phyloP scores from a whole-genome alignment of 345 rosid genomes.

The Hypericum perforatum region DNA sequence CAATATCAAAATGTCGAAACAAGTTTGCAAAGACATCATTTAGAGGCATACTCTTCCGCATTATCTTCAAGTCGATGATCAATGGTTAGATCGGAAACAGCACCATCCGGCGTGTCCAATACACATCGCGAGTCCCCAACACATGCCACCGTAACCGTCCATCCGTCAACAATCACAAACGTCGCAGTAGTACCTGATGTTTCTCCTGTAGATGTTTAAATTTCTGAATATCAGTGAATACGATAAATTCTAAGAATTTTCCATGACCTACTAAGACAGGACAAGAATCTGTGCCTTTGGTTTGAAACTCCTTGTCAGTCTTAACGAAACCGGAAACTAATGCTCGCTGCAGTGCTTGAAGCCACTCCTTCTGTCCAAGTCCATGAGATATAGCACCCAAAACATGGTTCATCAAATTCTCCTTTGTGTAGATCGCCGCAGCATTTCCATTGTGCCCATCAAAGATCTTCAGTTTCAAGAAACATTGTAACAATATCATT shows the following conservation, averaged over 20 bases:
- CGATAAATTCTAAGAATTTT: background rate
- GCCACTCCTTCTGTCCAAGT: slow-evolving; percentile 76
- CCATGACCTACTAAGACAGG: slow-evolving; percentile 1
- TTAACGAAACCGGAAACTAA: slow-evolving; percentile 88
- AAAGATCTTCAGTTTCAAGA: slow-evolving; percentile 42
- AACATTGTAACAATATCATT: too few relatives aligned
- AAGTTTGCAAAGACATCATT: slow-evolving; percentile 1
- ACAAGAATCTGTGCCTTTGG: slow-evolving; percentile 39
- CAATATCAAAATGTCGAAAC: slow-evolving; percentile 8
- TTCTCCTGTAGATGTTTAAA: slow-evolving; percentile 46
- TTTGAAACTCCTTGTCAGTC: slow-evolving; percentile 92
- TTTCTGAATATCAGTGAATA: slow-evolving; percentile 1
- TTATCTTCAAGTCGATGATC: slow-evolving; percentile 93
- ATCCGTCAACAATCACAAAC: slow-evolving; percentile 77
- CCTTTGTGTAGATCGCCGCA: slow-evolving; percentile 73
- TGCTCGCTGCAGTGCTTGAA: slow-evolving; percentile 79
- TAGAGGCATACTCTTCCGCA: slow-evolving; percentile 55
- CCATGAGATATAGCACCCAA: slow-evolving; percentile 63
- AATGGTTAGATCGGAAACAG: slow-evolving; percentile 62
- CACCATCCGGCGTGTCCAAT: slow-evolving; percentile 64
- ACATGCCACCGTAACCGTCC: slow-evolving; percentile 91
- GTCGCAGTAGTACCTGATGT: slow-evolving; percentile 93
- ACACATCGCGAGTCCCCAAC: slow-evolving; percentile 94
- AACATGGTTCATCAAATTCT: slow-evolving; percentile 59
- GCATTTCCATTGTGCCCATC: slow-evolving; percentile 96